A percentile compares a stretch with the other conserved stretches of the same genome.
Conservation (phyloP, 345 rosid species). For the Leavenworthia alabamica region DNA sequence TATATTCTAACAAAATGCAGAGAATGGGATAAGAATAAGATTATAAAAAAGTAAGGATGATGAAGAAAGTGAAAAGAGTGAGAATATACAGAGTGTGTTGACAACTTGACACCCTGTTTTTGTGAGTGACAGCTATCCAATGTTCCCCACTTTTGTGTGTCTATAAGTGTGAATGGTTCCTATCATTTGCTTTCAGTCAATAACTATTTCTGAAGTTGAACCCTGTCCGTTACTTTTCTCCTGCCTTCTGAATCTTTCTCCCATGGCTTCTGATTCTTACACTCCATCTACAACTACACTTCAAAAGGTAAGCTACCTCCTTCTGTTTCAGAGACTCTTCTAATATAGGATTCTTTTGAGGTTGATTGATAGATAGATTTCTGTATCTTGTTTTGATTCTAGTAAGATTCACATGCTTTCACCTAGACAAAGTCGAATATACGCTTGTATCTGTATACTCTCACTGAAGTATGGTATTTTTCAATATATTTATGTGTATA, state of each 20-base stretch:
- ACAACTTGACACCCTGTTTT: conserved; percentile 34
- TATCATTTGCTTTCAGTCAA: conserved; percentile 19
- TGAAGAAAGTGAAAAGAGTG: conserved; percentile 22
- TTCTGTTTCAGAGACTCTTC: conserved; percentile 1
- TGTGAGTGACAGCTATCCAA: conserved; percentile 27
- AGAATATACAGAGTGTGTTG: conserved; percentile 32
- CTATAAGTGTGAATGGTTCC: conserved; percentile 21
- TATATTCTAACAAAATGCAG: conserved; percentile 2
- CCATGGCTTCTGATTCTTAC: conserved; percentile 35
- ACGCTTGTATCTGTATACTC: neutral
- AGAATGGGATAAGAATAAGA: conserved; percentile 25
- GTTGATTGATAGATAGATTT: conserved; percentile 1
- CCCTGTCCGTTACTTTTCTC: conserved; percentile 32
- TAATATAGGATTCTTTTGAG: neutral
- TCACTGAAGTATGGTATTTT: neutral
- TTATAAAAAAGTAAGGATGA: conserved; percentile 1
- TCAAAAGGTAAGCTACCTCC: conserved; percentile 18
- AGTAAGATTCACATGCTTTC: neutral
- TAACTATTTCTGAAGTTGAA: neutral
- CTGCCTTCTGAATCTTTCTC: conserved; percentile 14
- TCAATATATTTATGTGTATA: neutral
- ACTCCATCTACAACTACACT: conserved; percentile 9
- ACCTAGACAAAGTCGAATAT: neutral
- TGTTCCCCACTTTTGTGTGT: conserved; percentile 32
- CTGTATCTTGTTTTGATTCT: neutral